Conservation (phyloP, 2,329 filamentous ascomycete genomes). For the Didymella arachidicola region DNA sequence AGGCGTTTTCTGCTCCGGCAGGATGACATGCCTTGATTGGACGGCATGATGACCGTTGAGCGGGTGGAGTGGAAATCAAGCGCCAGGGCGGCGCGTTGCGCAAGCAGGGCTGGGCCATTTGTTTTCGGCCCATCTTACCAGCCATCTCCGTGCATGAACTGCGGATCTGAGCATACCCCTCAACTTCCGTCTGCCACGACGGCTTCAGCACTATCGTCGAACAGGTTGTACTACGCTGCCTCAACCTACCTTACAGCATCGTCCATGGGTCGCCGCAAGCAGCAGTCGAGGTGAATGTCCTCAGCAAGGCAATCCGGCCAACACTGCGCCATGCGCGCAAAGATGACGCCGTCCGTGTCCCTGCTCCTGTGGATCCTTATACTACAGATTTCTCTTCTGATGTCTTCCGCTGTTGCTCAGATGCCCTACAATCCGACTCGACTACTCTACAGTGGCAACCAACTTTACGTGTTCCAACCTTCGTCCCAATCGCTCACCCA, state of each 20-base stretch:
- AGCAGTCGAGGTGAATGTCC: constrained; percentile 34
- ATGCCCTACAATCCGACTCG: constrained; percentile 82
- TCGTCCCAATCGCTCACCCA: constrained; percentile 55
- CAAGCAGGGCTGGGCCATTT: constrained; percentile 32
- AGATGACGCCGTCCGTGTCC: constrained; percentile 5
- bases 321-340: constrained; percentile 14
- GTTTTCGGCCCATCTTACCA: constrained; percentile 41
- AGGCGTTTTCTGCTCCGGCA: constrained; percentile 14
- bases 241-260: constrained; percentile 15
- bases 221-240: constrained; percentile 28
- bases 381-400: constrained; percentile 13
- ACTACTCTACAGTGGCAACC: constrained; percentile 66
- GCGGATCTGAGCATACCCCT: constrained; percentile 38
- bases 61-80: constrained; percentile 13
- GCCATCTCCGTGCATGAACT: constrained; percentile 47
- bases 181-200: constrained; percentile 20
- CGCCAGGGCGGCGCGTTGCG: constrained; percentile 30
- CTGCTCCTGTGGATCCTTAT: constrained; percentile 12
- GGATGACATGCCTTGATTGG: constrained; percentile 22
- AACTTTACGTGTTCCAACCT: constrained; percentile 75
- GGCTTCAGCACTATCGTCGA: constrained; percentile 20
- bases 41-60: constrained; percentile 21
- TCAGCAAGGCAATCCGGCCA: constrained; percentile 15
- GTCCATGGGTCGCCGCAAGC: constrained; percentile 29
- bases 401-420: constrained; percentile 42